These are phyloP conservation scores for Fusarium temperatum DNA, from an alignment of 2,329 filamentous ascomycete species.

Conservation along the genomic window DNA sequence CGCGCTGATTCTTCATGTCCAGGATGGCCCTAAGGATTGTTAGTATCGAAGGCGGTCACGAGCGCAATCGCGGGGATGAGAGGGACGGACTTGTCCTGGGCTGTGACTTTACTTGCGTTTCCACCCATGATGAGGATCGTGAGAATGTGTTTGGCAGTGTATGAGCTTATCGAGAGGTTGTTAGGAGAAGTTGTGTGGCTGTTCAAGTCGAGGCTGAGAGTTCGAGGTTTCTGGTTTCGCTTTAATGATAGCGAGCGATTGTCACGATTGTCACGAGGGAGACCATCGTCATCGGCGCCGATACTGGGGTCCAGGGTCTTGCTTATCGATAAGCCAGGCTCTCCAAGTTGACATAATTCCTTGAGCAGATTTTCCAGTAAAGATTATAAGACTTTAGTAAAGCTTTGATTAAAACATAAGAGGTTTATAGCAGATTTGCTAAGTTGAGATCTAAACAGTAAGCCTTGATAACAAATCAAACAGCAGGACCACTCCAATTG, in stretches of 20 bases:
- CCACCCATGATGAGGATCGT: conserved; percentile 58
- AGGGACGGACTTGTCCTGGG: conserved; percentile 81
- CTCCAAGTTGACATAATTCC: conserved; percentile 2
- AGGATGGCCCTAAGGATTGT: conserved; percentile 80
- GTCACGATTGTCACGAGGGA: conserved; percentile 38
- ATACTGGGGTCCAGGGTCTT: conserved; percentile 24
- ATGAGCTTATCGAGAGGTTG: background rate
- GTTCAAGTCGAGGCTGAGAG: background rate
- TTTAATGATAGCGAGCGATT: conserved; percentile 13
- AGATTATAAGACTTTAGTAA: background rate
- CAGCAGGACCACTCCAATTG: background rate
- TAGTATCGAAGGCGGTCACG: conserved; percentile 22
- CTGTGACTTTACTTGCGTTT: conserved; percentile 66
- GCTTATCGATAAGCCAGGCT: conserved; percentile 41
- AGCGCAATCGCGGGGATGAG: conserved; percentile 20
- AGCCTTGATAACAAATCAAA: accelerated
- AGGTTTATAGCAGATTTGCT: accelerated
- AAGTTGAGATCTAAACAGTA: background rate
- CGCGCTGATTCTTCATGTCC: conserved; percentile 96
- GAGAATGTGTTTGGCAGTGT: conserved; percentile 1
- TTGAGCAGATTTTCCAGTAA: background rate
- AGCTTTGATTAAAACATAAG: too few species aligned
- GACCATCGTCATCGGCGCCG: conserved; percentile 40
- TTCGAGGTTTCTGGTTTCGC: background rate
- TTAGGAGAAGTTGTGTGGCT: background rate